Percentiles rank a stretch among this genome's conserved stretches.
These are phyloP conservation scores for Fraxinus pennsylvanica DNA, from an alignment of 257 asterid species.

Conservation along the genomic window DNA sequence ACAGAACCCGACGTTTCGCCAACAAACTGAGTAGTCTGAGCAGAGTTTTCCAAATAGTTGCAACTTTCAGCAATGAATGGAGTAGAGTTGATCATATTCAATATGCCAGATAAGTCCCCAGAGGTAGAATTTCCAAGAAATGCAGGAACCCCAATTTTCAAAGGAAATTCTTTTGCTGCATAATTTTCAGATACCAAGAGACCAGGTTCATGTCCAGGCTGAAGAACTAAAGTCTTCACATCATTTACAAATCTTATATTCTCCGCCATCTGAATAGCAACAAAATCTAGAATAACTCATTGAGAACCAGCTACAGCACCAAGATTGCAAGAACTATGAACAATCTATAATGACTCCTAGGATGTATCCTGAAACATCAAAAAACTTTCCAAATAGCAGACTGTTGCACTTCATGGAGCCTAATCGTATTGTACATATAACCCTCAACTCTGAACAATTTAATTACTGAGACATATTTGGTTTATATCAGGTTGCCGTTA, in stretches of 20 bases:
- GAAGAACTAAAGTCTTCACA: constrained; percentile 48
- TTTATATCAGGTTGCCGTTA: background rate
- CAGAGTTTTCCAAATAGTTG: constrained; percentile 24
- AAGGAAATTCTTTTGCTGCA: constrained; percentile 33
- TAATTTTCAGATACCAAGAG: constrained; percentile 41
- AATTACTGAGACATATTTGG: background rate
- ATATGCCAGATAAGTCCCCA: constrained; percentile 28
- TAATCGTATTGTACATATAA: background rate
- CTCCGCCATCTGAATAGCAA: constrained; percentile 53
- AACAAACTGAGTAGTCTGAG: constrained; percentile 25
- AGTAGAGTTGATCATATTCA: constrained; percentile 25
- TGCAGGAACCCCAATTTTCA: constrained; percentile 30
- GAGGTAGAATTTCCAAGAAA: constrained; percentile 30
- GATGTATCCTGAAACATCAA: background rate
- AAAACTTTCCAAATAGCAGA: background rate
- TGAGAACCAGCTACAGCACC: constrained; percentile 7
- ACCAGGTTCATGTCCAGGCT: constrained; percentile 53
- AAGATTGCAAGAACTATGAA: background rate
- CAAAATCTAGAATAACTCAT: constrained; percentile 10
- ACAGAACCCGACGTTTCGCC: constrained; percentile 37
- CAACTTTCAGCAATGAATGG: constrained; percentile 25
- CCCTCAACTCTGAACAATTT: background rate
- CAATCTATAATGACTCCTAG: background rate
- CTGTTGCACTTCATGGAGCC: background rate
- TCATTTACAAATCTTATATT: constrained; percentile 54